A percentile compares a stretch with the other conserved stretches of the same genome.
Conservation (phyloP, 106 monocot genomes). For the Dendrobium catenatum region DNA sequence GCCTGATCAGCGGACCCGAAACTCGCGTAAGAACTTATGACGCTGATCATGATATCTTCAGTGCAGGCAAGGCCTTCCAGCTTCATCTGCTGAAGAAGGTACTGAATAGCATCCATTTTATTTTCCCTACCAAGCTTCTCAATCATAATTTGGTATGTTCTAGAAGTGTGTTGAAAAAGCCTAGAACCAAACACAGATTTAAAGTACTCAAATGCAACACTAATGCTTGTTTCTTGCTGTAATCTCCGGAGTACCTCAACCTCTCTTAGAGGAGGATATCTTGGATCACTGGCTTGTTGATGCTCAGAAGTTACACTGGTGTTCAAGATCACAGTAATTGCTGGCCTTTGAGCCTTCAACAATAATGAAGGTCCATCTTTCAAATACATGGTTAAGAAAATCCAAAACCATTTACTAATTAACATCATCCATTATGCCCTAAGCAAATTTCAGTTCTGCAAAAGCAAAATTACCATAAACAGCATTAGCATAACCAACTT, state of each 20-base stretch:
- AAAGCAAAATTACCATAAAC: not conserved
- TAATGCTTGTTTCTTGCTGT: constrained; percentile 11
- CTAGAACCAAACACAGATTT: constrained; percentile 24
- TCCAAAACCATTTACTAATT: not conserved
- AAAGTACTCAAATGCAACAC: constrained; percentile 39
- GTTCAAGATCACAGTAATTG: constrained; percentile 16
- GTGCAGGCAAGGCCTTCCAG: constrained; percentile 47
- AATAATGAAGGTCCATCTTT: constrained; percentile 35
- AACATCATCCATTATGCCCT: not conserved
- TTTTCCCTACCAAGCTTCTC: constrained; percentile 34
- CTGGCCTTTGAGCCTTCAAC: constrained; percentile 20
- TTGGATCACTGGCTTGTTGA: not conserved
- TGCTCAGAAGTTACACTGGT: constrained; percentile 16
- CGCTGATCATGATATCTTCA: constrained; percentile 35
- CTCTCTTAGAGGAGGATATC: constrained; percentile 25
- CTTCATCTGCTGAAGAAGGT: constrained; percentile 71
- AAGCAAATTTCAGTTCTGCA: not conserved
- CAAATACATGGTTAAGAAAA: constrained; percentile 32
- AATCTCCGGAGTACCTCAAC: constrained; percentile 33
- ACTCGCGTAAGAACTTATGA: constrained; percentile 52
- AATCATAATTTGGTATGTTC: constrained; percentile 43
- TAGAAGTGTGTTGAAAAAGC: constrained; percentile 40
- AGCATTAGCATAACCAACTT: not conserved
- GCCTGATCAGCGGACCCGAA: constrained; percentile 41
- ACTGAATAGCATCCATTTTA: constrained; percentile 49